Percentiles rank a stretch among this genome's conserved stretches.
Conservation (phyloP, 345 rosid genomes). For the Eutrema yunnanense region DNA sequence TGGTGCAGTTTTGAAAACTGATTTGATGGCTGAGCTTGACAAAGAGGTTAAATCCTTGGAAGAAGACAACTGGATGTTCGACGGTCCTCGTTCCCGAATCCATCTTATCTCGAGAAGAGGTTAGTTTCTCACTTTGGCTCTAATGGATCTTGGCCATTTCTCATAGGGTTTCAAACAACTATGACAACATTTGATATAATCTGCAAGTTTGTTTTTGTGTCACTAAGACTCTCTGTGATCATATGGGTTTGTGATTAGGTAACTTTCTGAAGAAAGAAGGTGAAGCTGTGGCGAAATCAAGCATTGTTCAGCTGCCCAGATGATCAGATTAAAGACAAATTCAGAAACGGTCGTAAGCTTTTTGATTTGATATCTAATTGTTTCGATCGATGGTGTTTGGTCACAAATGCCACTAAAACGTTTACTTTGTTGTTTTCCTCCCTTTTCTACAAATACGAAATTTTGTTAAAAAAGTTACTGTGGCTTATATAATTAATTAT, state of each 20-base stretch:
- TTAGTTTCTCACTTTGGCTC: conserved; percentile 17
- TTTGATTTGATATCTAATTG: not conserved
- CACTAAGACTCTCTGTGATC: not conserved
- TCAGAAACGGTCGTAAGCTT: not conserved
- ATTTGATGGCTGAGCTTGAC: conserved; percentile 62
- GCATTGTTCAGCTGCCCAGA: conserved; percentile 18
- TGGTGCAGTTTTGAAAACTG: conserved; percentile 66
- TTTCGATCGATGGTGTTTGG: not conserved
- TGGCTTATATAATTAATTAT: no score
- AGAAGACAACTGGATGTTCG: conserved; percentile 90
- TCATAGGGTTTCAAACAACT: not conserved
- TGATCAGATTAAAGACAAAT: not conserved
- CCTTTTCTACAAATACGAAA: not conserved
- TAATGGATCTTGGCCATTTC: not conserved
- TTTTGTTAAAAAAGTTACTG: no score
- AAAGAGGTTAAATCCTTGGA: conserved; percentile 86
- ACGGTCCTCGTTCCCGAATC: conserved; percentile 87
- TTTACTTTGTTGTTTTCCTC: not conserved
- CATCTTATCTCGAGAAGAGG: conserved; percentile 70
- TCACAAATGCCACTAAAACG: not conserved
- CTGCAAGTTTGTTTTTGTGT: not conserved
- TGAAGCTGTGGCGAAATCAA: conserved; percentile 4
- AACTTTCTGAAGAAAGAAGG: conserved; percentile 12
- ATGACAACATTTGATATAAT: not conserved
- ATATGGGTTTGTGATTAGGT: conserved; percentile 8